phyloP scores from a whole-genome alignment of 345 rosid species.

The Aquilaria yunnanensis region DNA sequence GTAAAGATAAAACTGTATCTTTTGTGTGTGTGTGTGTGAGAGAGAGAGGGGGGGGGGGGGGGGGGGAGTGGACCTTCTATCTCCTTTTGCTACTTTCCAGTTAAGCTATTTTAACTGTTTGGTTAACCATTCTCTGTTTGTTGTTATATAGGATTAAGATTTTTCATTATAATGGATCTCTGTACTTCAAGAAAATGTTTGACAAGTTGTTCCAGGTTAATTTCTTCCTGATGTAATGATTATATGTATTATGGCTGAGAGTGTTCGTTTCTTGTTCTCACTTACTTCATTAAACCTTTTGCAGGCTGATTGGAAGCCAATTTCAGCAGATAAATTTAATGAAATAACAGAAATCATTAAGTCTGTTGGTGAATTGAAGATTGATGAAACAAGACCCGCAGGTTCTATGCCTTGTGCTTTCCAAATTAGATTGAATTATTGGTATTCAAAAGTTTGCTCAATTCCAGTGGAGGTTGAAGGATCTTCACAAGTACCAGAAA shows the following conservation, averaged over 20 bases:
- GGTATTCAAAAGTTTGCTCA: too few relatives aligned
- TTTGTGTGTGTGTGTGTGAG: too few relatives aligned
- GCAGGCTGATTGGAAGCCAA: slow-evolving; percentile 94
- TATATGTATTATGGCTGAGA: not conserved
- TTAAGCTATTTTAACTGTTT: too few relatives aligned
- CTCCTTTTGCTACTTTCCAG: too few relatives aligned
- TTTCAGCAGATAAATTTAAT: slow-evolving; percentile 62
- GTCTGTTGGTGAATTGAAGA: slow-evolving; percentile 55
- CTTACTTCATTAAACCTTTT: not conserved
- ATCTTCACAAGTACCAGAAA: too few relatives aligned
- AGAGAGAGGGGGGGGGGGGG: too few relatives aligned
- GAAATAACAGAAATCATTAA: slow-evolving; percentile 65
- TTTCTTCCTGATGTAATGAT: not conserved
- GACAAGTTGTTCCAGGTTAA: slow-evolving; percentile 86
- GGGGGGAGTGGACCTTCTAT: too few relatives aligned
- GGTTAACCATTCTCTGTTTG: too few relatives aligned
- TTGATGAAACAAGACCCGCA: slow-evolving; percentile 54
- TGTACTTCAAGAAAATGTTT: slow-evolving; percentile 73
- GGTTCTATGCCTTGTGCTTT: slow-evolving; percentile 30
- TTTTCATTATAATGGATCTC: slow-evolving; percentile 72
- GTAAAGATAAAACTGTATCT: too few relatives aligned
- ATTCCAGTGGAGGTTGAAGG: too few relatives aligned
- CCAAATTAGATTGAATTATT: too few relatives aligned
- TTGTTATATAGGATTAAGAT: slow-evolving; percentile 52
- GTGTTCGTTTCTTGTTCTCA: too few relatives aligned